phyloP scores from a whole-genome alignment of 768 basidiomycete species.

The Psilocybe tampanensis region DNA sequence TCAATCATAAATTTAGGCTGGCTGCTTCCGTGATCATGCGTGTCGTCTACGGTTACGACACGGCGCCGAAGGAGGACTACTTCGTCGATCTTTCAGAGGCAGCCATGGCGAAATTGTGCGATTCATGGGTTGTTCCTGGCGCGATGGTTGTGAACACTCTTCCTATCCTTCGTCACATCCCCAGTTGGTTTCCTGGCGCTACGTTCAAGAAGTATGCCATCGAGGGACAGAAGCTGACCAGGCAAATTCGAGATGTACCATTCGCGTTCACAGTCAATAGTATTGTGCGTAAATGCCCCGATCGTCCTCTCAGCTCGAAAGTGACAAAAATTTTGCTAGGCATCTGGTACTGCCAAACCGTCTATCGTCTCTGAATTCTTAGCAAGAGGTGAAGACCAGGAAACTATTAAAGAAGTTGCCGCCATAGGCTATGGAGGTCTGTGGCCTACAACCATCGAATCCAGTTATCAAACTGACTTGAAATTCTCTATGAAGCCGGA shows the following conservation, averaged over 20 bases:
- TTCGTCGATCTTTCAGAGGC: constrained; percentile 23
- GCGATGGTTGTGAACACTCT: constrained; percentile 26
- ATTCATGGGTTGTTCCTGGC: constrained; percentile 21
- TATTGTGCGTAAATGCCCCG: constrained; percentile 24
- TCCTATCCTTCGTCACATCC: constrained; percentile 27
- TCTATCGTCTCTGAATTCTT: constrained; percentile 14
- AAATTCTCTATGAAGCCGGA: constrained; percentile 1
- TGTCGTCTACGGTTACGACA: constrained; percentile 36
- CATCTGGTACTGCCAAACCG: constrained; percentile 9
- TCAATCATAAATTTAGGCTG: constrained; percentile 23
- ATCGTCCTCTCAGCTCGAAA: no score
- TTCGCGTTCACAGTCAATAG: constrained; percentile 20
- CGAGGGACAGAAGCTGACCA: constrained; percentile 12
- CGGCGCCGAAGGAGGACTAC: constrained; percentile 22
- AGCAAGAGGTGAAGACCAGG: constrained; percentile 3
- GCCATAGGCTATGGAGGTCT: constrained; percentile 19
- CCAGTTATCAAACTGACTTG: no score
- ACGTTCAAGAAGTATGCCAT: constrained; percentile 22
- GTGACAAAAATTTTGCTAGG: no score
- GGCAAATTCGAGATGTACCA: constrained; percentile 21
- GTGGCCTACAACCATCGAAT: no score
- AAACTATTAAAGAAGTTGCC: constrained; percentile 12
- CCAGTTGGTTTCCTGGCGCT: constrained; percentile 35
- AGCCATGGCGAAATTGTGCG: constrained; percentile 16
- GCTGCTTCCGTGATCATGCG: constrained; percentile 35